phyloP scores from a whole-genome alignment of 108 stramenopile species.

The Nitzschia sp. region DNA sequence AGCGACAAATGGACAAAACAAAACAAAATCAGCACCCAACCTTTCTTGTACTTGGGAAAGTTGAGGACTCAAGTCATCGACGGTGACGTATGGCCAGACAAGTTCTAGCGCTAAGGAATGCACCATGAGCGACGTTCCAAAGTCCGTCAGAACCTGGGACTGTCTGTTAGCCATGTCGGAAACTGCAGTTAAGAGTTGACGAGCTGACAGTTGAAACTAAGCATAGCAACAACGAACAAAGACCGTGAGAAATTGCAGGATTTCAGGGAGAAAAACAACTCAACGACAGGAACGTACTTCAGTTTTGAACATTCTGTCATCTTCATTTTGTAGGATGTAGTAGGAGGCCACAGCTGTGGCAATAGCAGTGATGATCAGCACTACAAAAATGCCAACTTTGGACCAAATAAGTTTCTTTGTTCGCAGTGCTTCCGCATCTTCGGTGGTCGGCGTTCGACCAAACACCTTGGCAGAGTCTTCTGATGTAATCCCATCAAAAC shows the following conservation, averaged over 20 bases:
- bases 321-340: background rate
- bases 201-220: too few species aligned
- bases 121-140: background rate
- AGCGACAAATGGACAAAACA: conserved; percentile 15
- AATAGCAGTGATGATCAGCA: background rate
- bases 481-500: background rate
- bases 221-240: too few species aligned
- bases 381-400: background rate
- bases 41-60: background rate
- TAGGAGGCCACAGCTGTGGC: background rate
- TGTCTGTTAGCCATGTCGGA: too few species aligned
- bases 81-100: conserved; percentile 6
- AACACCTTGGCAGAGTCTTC: too few species aligned
- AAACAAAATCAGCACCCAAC: background rate
- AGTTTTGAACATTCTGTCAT: background rate
- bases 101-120: background rate
- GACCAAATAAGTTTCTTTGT: background rate
- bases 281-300: background rate
- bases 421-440: too few species aligned
- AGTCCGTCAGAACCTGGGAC: too few species aligned
- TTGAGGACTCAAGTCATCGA: conserved; percentile 4
- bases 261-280: too few species aligned
- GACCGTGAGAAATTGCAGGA: too few species aligned
- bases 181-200: too few species aligned
- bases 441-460: too few species aligned